These are phyloP conservation scores for Lactifluus piperatus DNA, from an alignment of 768 basidiomycete species.

Conservation along the genomic window DNA sequence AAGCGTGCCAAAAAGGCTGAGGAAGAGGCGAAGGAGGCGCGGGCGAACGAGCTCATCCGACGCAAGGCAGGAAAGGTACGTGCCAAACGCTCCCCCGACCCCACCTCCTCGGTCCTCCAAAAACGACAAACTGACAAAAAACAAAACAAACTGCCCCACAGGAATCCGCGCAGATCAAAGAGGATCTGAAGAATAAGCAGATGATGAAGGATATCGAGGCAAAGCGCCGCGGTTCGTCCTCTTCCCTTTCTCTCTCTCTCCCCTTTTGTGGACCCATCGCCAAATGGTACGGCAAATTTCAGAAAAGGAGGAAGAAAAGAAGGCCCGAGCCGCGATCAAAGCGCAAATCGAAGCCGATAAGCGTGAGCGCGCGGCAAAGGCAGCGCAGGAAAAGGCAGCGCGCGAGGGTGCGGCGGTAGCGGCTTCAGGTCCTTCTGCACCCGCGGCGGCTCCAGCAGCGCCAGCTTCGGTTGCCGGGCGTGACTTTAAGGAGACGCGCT, in stretches of 20 bases:
- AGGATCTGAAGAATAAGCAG: slow-evolving; percentile 72
- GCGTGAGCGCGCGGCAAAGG: slow-evolving; percentile 76
- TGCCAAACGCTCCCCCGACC: background rate
- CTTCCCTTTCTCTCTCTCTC: background rate
- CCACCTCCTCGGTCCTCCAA: no score
- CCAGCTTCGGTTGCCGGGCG: slow-evolving; percentile 42
- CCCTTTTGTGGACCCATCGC: no score
- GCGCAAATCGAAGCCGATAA: slow-evolving; percentile 96
- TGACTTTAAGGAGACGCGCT: slow-evolving; percentile 79
- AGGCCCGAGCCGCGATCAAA: slow-evolving; percentile 78
- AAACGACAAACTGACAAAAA: background rate
- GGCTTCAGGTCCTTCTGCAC: slow-evolving; percentile 27
- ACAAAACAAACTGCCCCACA: slow-evolving; percentile 30
- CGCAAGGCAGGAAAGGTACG: slow-evolving; percentile 78
- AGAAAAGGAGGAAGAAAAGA: slow-evolving; percentile 89
- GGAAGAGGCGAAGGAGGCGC: slow-evolving; percentile 64
- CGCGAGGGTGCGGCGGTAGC: slow-evolving; percentile 57
- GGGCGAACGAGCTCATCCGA: slow-evolving; percentile 68
- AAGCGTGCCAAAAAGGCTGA: slow-evolving; percentile 69
- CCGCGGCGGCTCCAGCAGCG: slow-evolving; percentile 30
- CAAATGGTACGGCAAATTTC: background rate
- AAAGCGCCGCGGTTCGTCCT: slow-evolving; percentile 57
- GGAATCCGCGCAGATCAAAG: slow-evolving; percentile 67
- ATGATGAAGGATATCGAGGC: slow-evolving; percentile 76
- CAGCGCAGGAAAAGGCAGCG: slow-evolving; percentile 84